Conservation (phyloP, 2,329 filamentous ascomycete genomes). For the Beauveria sp. region DNA sequence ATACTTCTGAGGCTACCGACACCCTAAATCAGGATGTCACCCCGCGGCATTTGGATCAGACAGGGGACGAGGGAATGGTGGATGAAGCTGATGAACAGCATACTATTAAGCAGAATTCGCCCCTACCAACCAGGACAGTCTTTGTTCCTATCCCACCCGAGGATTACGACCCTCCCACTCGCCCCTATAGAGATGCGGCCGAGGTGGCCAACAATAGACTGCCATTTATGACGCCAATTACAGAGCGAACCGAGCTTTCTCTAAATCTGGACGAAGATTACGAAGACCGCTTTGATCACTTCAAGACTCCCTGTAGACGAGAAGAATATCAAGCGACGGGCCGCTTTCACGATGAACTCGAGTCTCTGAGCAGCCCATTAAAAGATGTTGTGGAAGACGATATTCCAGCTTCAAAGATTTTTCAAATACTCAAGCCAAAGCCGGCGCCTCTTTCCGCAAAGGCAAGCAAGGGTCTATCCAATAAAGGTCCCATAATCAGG, state of each 20-base stretch:
- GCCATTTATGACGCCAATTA: slow-evolving; percentile 98
- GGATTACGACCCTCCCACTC: slow-evolving; percentile 72
- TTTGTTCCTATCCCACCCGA: slow-evolving; percentile 79
- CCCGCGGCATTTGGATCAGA: slow-evolving; percentile 20
- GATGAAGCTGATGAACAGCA: slow-evolving; percentile 31
- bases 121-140: slow-evolving; percentile 50
- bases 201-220: slow-evolving; percentile 82
- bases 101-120: slow-evolving; percentile 37
- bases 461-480: slow-evolving; percentile 33
- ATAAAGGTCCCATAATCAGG: slow-evolving; percentile 67
- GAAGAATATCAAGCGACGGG: slow-evolving; percentile 24
- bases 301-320: slow-evolving; percentile 71
- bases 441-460: slow-evolving; percentile 26
- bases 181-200: slow-evolving; percentile 72
- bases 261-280: slow-evolving; percentile 56
- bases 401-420: slow-evolving; percentile 37
- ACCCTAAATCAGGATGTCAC: neutral
- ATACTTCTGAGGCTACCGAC: slow-evolving; percentile 24
- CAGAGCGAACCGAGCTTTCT: slow-evolving; percentile 88
- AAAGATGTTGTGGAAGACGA: slow-evolving; percentile 53
- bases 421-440: slow-evolving; percentile 43
- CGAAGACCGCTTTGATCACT: slow-evolving; percentile 43
- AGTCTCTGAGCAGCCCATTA: slow-evolving; percentile 63
- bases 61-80: slow-evolving; percentile 29
- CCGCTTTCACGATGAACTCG: slow-evolving; percentile 24